Evolutionary conservation across 768 basidiomycete species (phyloP).

Genomic region (Coprinellus aureogranulatus): DNA sequence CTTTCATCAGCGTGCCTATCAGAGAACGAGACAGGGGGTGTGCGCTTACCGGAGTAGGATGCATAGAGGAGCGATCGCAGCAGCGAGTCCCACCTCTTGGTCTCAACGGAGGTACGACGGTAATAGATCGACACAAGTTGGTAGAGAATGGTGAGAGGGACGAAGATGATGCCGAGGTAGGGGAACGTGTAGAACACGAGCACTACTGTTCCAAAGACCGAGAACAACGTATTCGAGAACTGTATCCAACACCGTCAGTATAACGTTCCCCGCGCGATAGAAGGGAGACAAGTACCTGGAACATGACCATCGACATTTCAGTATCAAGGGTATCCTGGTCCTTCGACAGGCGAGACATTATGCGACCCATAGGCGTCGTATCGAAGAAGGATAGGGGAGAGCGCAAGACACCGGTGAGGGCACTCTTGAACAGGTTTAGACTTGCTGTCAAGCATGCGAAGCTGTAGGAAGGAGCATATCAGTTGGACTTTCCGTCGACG

Average conservation of each 20-base stretch:
- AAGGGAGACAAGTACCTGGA: slow-evolving; percentile 33
- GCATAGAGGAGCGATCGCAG: slow-evolving; percentile 57
- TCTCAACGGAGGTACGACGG: slow-evolving; percentile 58
- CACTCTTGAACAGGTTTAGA: slow-evolving; percentile 52
- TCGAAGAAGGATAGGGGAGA: slow-evolving; percentile 72
- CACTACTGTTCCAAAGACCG: slow-evolving; percentile 52
- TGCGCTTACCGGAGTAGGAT: slow-evolving; percentile 49
- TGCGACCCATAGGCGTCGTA: slow-evolving; percentile 64
- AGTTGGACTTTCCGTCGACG: not conserved
- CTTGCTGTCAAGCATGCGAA: slow-evolving; percentile 39
- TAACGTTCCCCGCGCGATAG: not conserved
- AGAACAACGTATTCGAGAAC: slow-evolving; percentile 38
- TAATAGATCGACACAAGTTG: slow-evolving; percentile 54
- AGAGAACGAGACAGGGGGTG: not conserved
- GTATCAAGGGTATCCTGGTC: slow-evolving; percentile 61
- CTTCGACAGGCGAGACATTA: slow-evolving; percentile 57
- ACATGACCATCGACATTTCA: slow-evolving; percentile 44
- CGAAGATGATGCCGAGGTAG: slow-evolving; percentile 60
- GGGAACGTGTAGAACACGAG: slow-evolving; percentile 68
- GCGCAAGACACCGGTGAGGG: slow-evolving; percentile 53
- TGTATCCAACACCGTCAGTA: slow-evolving; percentile 15
- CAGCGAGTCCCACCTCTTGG: slow-evolving; percentile 61
- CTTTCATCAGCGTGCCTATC: not conserved
- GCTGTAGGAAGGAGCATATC: slow-evolving; percentile 18
- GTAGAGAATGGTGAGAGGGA: slow-evolving; percentile 51